Evolutionary conservation across 805 yeast genomes (phyloP).

Genomic region (Monosporozyma solicola): DNA sequence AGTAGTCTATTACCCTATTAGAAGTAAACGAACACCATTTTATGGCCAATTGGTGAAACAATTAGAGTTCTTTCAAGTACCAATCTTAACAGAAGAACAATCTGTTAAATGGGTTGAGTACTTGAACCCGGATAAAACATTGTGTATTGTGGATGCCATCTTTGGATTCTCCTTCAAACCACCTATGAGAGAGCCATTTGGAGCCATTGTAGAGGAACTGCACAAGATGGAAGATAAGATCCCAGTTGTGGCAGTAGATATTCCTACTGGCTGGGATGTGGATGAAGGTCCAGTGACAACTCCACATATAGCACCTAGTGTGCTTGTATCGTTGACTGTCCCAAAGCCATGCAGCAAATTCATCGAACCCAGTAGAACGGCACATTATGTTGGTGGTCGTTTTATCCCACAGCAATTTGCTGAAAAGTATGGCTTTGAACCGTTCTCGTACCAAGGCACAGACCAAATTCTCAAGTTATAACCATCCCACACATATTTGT

Average conservation of each 20-base stretch:
- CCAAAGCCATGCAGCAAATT: constrained; percentile 78
- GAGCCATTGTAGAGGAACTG: constrained; percentile 33
- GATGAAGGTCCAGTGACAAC: constrained; percentile 63
- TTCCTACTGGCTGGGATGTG: constrained; percentile 97
- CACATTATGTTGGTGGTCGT: constrained; percentile 86
- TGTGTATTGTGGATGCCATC: constrained; percentile 64
- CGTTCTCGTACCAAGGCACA: constrained; percentile 47
- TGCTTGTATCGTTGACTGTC: constrained; percentile 78
- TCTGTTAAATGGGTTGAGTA: constrained; percentile 23
- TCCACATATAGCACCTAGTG: constrained; percentile 46
- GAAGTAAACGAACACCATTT: constrained; percentile 43
- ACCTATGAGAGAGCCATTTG: constrained; percentile 75
- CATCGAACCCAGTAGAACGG: constrained; percentile 34
- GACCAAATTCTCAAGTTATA: constrained; percentile 44
- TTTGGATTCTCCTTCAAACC: constrained; percentile 94
- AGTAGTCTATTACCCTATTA: constrained; percentile 69
- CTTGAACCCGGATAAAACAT: constrained; percentile 30
- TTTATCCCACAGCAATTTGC: constrained; percentile 66
- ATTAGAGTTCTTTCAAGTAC: constrained; percentile 53
- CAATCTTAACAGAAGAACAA: constrained; percentile 39
- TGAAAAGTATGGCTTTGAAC: constrained; percentile 58
- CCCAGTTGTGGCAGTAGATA: constrained; percentile 75
- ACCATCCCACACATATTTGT: not conserved
- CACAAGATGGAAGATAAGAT: constrained; percentile 26
- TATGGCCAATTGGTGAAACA: constrained; percentile 59